Percentiles rank a stretch among this genome's conserved stretches.
phyloP scores from a whole-genome alignment of 75 land plant species.

The Selaginella tamariscina region DNA sequence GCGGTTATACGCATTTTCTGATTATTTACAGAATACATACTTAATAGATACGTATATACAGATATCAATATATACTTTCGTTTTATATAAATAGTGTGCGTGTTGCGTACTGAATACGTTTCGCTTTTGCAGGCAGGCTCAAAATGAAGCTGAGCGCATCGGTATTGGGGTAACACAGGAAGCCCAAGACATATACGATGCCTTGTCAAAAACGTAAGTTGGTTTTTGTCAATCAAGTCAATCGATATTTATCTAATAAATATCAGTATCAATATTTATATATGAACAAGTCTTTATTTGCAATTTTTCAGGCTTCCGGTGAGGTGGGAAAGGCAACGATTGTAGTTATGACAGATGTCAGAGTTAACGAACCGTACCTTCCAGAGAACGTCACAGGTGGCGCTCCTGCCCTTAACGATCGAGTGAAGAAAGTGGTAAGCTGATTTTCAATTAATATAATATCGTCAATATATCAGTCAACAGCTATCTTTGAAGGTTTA shows the following conservation, averaged over 20 bases:
- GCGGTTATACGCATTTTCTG: not conserved
- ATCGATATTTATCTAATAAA: not conserved
- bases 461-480: not conserved
- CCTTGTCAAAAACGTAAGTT: slow-evolving; percentile 89
- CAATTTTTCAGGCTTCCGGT: slow-evolving; percentile 69
- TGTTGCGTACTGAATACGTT: not conserved
- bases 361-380: slow-evolving; percentile 85
- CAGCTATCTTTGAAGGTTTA: not conserved
- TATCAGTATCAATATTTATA: not conserved
- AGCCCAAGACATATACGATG: slow-evolving; percentile 92
- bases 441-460: not conserved
- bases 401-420: slow-evolving; percentile 84
- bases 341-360: slow-evolving; percentile 88
- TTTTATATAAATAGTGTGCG: not conserved
- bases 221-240: not conserved
- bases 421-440: slow-evolving; percentile 96
- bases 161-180: slow-evolving; percentile 82
- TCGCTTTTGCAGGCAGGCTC: slow-evolving; percentile 59
- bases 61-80: too few species aligned
- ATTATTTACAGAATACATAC: not conserved
- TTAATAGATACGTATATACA: too few species aligned
- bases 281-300: not conserved
- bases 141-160: slow-evolving; percentile 87
- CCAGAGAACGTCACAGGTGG: slow-evolving; percentile 93
- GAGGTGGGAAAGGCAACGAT: slow-evolving; percentile 89